Evolutionary conservation across 257 asterid genomes (phyloP).

Genomic region (Gentiana straminea): DNA sequence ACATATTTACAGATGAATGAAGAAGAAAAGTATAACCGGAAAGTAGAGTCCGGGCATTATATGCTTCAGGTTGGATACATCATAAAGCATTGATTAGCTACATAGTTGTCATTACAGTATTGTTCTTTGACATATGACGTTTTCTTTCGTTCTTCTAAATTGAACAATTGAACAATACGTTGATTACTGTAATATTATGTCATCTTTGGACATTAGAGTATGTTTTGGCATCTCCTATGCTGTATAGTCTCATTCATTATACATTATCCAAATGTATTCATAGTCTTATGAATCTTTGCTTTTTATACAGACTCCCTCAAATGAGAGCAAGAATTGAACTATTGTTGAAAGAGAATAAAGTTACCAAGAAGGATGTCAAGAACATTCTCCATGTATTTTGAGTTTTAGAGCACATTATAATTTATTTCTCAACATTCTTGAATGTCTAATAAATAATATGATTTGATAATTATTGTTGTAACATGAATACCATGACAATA

Average conservation of each 20-base stretch:
- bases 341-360: slow-evolving; percentile 76
- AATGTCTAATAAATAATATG: too few species aligned
- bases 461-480: too few species aligned
- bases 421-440: too few species aligned
- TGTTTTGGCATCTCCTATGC: slow-evolving; percentile 23
- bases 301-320: slow-evolving; percentile 49
- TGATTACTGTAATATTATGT: slow-evolving; percentile 81
- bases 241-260: slow-evolving; percentile 3
- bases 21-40: slow-evolving; percentile 75
- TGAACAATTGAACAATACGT: slow-evolving; percentile 35
- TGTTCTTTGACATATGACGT: not conserved
- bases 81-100: too few species aligned
- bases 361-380: slow-evolving; percentile 72
- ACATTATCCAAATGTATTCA: slow-evolving; percentile 3
- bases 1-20: slow-evolving; percentile 68
- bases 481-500: too few species aligned
- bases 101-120: not conserved
- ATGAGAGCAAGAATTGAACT: slow-evolving; percentile 87
- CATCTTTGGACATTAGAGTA: slow-evolving; percentile 99
- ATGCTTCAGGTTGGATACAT: slow-evolving; percentile 59
- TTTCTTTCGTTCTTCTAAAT: not conserved
- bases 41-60: slow-evolving; percentile 86
- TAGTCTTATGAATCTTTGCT: slow-evolving; percentile 9
- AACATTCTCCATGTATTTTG: slow-evolving; percentile 68
- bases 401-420: too few species aligned